phyloP scores from a whole-genome alignment of 805 yeast species.

The Saturnispora serradocipensis region DNA sequence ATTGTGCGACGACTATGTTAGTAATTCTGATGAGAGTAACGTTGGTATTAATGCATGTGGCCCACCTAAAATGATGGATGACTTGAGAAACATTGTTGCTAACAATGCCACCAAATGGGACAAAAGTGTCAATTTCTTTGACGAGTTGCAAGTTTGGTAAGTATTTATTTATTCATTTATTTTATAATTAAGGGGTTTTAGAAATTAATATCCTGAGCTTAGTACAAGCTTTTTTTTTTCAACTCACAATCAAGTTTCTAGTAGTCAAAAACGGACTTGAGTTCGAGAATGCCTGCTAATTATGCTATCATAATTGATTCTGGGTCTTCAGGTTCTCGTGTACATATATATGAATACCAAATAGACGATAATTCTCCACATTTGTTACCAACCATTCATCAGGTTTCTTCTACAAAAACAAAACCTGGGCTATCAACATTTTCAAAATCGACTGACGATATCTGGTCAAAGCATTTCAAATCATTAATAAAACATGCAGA shows the following conservation, averaged over 20 bases:
- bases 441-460: constrained; percentile 38
- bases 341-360: constrained; percentile 76
- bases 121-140: constrained; percentile 57
- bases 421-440: constrained; percentile 79
- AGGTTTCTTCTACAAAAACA: constrained; percentile 62
- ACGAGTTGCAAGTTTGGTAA: constrained; percentile 69
- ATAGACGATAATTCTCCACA: constrained; percentile 19
- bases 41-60: constrained; percentile 39
- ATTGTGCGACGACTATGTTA: constrained; percentile 28
- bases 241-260: neutral
- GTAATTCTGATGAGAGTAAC: constrained; percentile 28
- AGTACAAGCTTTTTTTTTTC: neutral
- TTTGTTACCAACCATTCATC: constrained; percentile 22
- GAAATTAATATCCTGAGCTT: neutral
- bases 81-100: constrained; percentile 39
- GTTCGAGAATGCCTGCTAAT: constrained; percentile 12
- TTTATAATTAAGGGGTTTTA: neutral
- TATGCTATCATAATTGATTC: constrained; percentile 92
- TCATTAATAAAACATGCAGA: constrained; percentile 62
- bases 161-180: no score
- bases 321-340: constrained; percentile 91
- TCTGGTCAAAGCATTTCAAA: constrained; percentile 67
- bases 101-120: constrained; percentile 31
- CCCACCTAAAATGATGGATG: constrained; percentile 40
- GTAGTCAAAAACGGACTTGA: neutral